Conservation (phyloP, 352 stramenopile species). For the Phytophthora sp. region DNA sequence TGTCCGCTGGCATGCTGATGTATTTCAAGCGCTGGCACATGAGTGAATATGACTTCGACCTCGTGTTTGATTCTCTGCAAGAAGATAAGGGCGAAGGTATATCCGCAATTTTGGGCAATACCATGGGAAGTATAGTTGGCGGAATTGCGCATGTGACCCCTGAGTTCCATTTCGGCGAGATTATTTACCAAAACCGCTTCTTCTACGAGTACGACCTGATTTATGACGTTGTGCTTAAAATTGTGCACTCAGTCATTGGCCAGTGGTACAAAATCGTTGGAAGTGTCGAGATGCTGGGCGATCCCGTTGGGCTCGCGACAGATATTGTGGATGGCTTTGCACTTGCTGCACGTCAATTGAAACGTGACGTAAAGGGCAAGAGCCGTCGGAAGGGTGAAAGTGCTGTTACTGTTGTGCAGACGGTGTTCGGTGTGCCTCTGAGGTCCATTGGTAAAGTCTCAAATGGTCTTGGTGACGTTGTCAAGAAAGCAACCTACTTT, state of each 20-base stretch:
- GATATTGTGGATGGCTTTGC: slow-evolving; percentile 90
- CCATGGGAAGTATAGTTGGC: slow-evolving; percentile 86
- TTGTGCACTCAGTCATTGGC: slow-evolving; percentile 74
- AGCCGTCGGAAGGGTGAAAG: slow-evolving; percentile 84
- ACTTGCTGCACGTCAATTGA: slow-evolving; percentile 76
- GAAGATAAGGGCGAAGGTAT: slow-evolving; percentile 84
- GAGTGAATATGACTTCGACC: slow-evolving; percentile 70
- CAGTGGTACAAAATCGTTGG: slow-evolving; percentile 92
- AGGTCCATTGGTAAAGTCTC: slow-evolving; percentile 83
- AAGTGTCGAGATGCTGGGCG: slow-evolving; percentile 84
- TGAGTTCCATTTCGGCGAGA: slow-evolving; percentile 78
- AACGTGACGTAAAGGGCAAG: slow-evolving; percentile 81
- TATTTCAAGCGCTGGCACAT: slow-evolving; percentile 87
- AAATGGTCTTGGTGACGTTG: slow-evolving; percentile 83
- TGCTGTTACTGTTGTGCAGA: slow-evolving; percentile 81
- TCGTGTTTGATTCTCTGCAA: slow-evolving; percentile 86
- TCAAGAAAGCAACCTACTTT: slow-evolving; percentile 86
- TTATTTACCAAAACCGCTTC: slow-evolving; percentile 80
- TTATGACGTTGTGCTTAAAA: slow-evolving; percentile 72
- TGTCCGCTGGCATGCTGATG: slow-evolving; percentile 65
- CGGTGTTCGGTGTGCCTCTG: slow-evolving; percentile 77
- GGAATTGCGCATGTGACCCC: slow-evolving; percentile 88
- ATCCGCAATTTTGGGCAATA: slow-evolving; percentile 78
- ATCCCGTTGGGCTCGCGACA: slow-evolving; percentile 81
- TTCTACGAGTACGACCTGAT: slow-evolving; percentile 89